Evolutionary conservation across 371 early-diverging fungal genomes (phyloP), one percentile per base, ranked within the genome.

Genomic region (Lichtheimia ramosa): DNA sequence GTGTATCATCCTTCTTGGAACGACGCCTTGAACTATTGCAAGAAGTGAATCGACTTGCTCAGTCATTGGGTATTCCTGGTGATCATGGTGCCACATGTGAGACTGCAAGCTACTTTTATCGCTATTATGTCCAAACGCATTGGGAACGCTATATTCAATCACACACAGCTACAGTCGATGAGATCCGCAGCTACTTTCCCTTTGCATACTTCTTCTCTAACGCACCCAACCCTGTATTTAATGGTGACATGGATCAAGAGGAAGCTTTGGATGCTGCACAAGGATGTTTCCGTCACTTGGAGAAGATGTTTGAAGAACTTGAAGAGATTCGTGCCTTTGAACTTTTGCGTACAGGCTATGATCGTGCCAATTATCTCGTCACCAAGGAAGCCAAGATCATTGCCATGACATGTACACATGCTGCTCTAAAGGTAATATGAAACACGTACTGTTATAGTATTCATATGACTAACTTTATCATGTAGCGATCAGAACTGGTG

Each of bases 381-480:
- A 89, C 92, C 7, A 95, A 95, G 64, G 97, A 97, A 66, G 97
- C 99, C 46, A 87, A 89, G 61, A 92, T 98, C 34, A 88, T 98
- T 56, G 98, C 97, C 41, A 92, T 98, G 91, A 97, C 98, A 0
- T 93, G 94, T 69, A 96, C 96, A 0, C 94, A 97, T 65, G 96
- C 96, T 13, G 94, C 97, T 3, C 80, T 98, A 42, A 90, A 89
- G 61, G 70, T 68, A 64, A 63, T 5, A 8, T 5, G 34, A 8
- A 27, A n/a, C n/a, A n/a, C n/a, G n/a, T 27, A 5, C 7, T 3
- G 27, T 27, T 27, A 7, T 27, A 5, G 21, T 24, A 27, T 23
- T 18, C 12, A 13, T 15, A 43, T 20, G 20, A 51, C 21, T 25
- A n/a, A 21, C 34, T 10, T 8, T 28, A 28, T 43, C 27, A 28